Evolutionary conservation across 2,329 filamentous ascomycete genomes (phyloP), one percentile per base, ranked within the genome.

Genomic region (Coniosporium tulheliwenetii): DNA sequence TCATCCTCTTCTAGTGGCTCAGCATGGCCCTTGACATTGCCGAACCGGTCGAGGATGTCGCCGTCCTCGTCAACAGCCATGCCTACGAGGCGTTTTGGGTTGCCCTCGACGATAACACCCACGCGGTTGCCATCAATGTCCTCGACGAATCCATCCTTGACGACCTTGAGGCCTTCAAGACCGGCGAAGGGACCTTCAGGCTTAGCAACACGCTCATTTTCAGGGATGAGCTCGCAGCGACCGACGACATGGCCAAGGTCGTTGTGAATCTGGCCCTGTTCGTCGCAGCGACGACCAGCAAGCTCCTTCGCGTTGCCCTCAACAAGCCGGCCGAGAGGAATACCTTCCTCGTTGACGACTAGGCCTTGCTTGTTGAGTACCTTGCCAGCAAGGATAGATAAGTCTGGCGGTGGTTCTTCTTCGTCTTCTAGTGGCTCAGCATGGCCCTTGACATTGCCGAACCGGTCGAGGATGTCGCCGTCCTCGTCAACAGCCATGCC

Each of bases 221-320:
- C 75, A 15, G 79, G 67, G 31, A 85, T 75, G 26, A 83, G 63
- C 51, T 84, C 78, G 37, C 75, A 76, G 42, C 69, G 71, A 45
- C 80, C 80, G 43, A 85, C 70, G 37, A 83, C 65, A 43, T 81
- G 75, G 37, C 81, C 81, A n/a, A 69, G 72, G 55, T 85, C 80
- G 53, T 79, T 81, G 62, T 78, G 75, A 47, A 85, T 72, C 52
- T 81, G 74, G 31, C 81, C 81, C 29, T 82, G 63, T 57, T 77
- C 80, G 55, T 85, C 77, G 51, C 78, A 77, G 71, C 80, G 79
- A 51, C 73, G 75, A 26, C 80, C 80, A 8, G 75, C 61, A 35
- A 85, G 69, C 41, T 71, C 68, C 57, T 73, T 72, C 31, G 73
- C 53, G 44, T 79, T 73, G 10, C 81, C 81, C 53, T 84, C 77